These are phyloP conservation scores for Lagenidium giganteum DNA, from an alignment of 352 stramenopile species.

Conservation along the genomic window DNA sequence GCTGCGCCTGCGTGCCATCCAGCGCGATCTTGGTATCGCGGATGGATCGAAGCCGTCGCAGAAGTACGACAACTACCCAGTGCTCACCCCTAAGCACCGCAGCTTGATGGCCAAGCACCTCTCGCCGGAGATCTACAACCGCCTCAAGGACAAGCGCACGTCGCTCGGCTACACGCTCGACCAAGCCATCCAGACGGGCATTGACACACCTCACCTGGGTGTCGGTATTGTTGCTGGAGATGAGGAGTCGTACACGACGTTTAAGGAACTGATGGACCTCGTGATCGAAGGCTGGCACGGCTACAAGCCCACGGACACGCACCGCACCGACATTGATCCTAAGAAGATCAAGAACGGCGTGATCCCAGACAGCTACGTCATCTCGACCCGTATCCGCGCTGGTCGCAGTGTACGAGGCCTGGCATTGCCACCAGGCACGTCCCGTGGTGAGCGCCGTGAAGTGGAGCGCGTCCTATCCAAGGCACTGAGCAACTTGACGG, in stretches of 20 bases:
- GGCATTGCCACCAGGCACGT: constrained; percentile 71
- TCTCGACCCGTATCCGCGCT: constrained; percentile 86
- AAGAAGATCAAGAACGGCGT: constrained; percentile 42
- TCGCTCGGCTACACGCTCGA: constrained; percentile 74
- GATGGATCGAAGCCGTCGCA: constrained; percentile 10
- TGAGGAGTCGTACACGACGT: constrained; percentile 78
- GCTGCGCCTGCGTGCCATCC: constrained; percentile 50
- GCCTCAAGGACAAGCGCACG: constrained; percentile 61
- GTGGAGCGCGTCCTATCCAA: constrained; percentile 74
- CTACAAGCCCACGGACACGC: constrained; percentile 44
- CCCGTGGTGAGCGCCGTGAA: constrained; percentile 51
- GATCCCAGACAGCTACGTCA: constrained; percentile 76
- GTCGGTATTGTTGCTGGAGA: constrained; percentile 78
- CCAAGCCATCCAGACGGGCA: constrained; percentile 72
- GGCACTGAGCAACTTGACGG: constrained; percentile 62
- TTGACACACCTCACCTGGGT: constrained; percentile 63
- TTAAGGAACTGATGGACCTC: constrained; percentile 72
- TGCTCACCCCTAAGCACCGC: constrained; percentile 68
- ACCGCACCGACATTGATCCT: constrained; percentile 79
- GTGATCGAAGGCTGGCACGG: constrained; percentile 84
- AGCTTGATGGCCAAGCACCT: constrained; percentile 80
- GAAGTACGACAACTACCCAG: constrained; percentile 70
- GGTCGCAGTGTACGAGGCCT: constrained; percentile 80
- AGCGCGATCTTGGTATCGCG: constrained; percentile 56
- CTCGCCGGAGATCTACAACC: constrained; percentile 61